Conservation (phyloP, 2,329 filamentous ascomycete genomes). For the Aspergillus hiratsukae region DNA sequence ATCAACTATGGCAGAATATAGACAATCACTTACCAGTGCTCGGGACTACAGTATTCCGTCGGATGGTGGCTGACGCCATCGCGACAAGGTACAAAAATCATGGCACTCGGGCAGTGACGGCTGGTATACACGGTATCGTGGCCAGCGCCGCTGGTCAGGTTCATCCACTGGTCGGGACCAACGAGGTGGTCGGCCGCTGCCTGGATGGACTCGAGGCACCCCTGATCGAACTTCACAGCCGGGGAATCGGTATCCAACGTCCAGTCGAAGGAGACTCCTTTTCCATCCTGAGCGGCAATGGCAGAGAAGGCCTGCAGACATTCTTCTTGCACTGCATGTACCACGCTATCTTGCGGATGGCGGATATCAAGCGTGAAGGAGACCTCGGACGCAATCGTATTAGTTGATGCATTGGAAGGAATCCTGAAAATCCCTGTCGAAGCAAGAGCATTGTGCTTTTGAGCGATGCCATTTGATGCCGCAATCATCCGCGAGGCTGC, state of each 20-base stretch:
- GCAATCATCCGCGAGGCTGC: slow-evolving; percentile 61
- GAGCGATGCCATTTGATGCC: slow-evolving; percentile 57
- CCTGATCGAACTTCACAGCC: slow-evolving; percentile 57
- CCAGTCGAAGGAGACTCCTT: slow-evolving; percentile 51
- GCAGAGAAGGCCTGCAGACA: slow-evolving; percentile 51
- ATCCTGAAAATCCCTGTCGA: slow-evolving; percentile 62
- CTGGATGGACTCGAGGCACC: slow-evolving; percentile 59
- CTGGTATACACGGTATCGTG: slow-evolving; percentile 58
- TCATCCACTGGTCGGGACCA: slow-evolving; percentile 42
- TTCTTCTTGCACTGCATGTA: slow-evolving; percentile 52
- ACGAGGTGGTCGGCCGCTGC: slow-evolving; percentile 53
- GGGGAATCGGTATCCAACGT: slow-evolving; percentile 53
- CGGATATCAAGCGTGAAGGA: slow-evolving; percentile 64
- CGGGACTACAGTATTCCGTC: slow-evolving; percentile 52
- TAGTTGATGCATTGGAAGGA: slow-evolving; percentile 57
- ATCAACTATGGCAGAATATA: not conserved
- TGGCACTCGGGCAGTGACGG: slow-evolving; percentile 52
- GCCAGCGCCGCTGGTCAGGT: slow-evolving; percentile 55
- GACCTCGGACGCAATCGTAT: slow-evolving; percentile 63
- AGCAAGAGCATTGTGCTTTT: slow-evolving; percentile 53
- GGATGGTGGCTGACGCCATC: slow-evolving; percentile 58
- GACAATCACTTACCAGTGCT: slow-evolving; percentile 29
- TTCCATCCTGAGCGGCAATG: slow-evolving; percentile 52
- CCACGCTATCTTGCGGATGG: slow-evolving; percentile 49
- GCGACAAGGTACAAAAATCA: slow-evolving; percentile 60